Evolutionary conservation across 2,329 filamentous ascomycete species (phyloP).

Genomic region (Aspergillus pseudoglaucus): DNA sequence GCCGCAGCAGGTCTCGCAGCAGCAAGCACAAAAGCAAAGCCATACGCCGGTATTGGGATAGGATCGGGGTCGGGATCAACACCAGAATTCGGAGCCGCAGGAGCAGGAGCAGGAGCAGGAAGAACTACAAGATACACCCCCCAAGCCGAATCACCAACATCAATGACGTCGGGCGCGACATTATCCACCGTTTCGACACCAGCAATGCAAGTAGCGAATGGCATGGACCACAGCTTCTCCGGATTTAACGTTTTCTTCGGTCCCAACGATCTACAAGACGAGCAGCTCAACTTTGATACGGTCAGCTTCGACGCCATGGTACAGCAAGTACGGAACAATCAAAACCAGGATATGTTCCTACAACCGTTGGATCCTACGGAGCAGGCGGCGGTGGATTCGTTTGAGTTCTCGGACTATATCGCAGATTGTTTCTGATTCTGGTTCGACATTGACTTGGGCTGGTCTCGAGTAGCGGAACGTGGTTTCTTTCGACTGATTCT

Average conservation of each 20-base stretch:
- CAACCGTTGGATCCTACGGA: slow-evolving; percentile 5
- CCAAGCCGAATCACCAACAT: slow-evolving; percentile 1
- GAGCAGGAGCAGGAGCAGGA: too few species aligned
- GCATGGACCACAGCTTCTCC: background rate
- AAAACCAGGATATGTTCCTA: slow-evolving; percentile 2
- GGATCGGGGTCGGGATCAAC: too few species aligned
- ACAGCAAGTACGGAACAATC: slow-evolving; percentile 11
- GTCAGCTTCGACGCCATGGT: slow-evolving; percentile 13
- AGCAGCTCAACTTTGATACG: slow-evolving; percentile 9
- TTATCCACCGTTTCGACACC: slow-evolving; percentile 6
- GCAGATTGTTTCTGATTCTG: slow-evolving; percentile 8
- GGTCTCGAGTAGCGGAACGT: slow-evolving; percentile 2
- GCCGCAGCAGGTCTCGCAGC: background rate
- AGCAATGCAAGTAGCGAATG: slow-evolving; percentile 2
- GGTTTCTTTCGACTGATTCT: background rate
- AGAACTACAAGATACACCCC: too few species aligned
- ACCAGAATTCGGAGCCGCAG: too few species aligned
- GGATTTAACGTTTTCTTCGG: background rate
- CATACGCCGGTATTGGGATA: too few species aligned
- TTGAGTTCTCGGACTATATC: slow-evolving; percentile 16
- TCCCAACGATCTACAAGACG: slow-evolving; percentile 1
- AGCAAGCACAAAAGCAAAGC: background rate
- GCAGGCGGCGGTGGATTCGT: slow-evolving; percentile 7
- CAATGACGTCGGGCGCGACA: background rate
- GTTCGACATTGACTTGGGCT: background rate